phyloP scores from a whole-genome alignment of 495 filamentous ascomycete genomes.

The Annulohypoxylon maeteangense region DNA sequence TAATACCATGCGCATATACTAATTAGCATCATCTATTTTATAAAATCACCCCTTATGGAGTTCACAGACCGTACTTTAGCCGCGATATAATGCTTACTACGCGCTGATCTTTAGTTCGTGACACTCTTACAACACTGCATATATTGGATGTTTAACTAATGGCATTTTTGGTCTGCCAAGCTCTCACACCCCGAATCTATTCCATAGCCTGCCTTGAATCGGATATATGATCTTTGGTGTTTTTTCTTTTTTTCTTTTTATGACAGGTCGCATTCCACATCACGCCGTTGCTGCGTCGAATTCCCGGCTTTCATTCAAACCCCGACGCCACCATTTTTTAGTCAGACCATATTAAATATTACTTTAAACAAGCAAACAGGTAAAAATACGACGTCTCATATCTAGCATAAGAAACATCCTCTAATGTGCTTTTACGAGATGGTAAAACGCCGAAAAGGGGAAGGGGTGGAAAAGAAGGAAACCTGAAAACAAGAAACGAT shows the following conservation, averaged over 20 bases:
- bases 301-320: slow-evolving; percentile 18
- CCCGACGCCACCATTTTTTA: slow-evolving; percentile 9
- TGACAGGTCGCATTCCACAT: slow-evolving; percentile 1
- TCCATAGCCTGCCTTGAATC: background rate
- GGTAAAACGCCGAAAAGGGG: background rate
- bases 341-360: background rate
- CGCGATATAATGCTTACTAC: slow-evolving; percentile 39
- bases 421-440: background rate
- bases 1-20: too few relatives aligned
- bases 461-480: background rate
- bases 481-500: background rate
- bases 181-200: slow-evolving; percentile 15
- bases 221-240: background rate
- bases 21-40: too few relatives aligned
- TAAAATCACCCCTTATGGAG: slow-evolving; percentile 7
- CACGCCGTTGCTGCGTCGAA: background rate
- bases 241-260: background rate
- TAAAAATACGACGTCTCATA: slow-evolving; percentile 2
- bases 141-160: slow-evolving; percentile 4
- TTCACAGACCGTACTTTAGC: slow-evolving; percentile 24
- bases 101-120: slow-evolving; percentile 24
- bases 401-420: background rate
- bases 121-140: slow-evolving; percentile 10
- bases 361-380: background rate
- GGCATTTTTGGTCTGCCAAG: slow-evolving; percentile 27